Base-by-base conservation (phyloP, 345 rosid species). In the Chamaenerion angustifolium region DNA sequence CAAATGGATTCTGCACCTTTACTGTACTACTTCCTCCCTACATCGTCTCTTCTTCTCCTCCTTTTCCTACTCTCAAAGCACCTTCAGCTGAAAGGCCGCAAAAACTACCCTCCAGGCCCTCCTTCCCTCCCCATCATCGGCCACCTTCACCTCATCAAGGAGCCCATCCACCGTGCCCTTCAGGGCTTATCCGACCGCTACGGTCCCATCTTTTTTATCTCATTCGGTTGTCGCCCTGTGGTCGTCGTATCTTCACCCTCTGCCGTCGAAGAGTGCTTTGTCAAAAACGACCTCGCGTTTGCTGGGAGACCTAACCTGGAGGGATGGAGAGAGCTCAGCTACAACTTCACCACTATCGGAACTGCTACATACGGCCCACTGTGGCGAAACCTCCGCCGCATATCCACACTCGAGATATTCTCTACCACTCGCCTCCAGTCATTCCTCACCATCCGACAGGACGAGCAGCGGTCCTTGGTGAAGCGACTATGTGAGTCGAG, bases 341-440 rank as follows among this genome's bases (percentile, higher is more conserved):
- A 68, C 45, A 42, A 48, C 49, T 37, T 41, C 56, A 49, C 56
- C 11, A 17, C 14, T 42, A 4, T 70, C 1, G 48, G 48, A 6
- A 4, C 37, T 2, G 42, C 58, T 10, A 55, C 65, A 1, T 63
- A 59, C 54, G 68, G 75, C 6, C 48, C 43, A 6, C 54, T 19
- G 4, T 66, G 68, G 71, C 60, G 63, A 31, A 63, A 56, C 56
- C 60, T 66, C n/a, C 48, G 75, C 46, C 62, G 68, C 15, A 42
- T 70, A 44, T 40, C 70, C 31, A 42, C 56, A 13, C 15, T 55
- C 12, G 68, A 70, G 27, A 46, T 70, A 11, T 56, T 70, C 68
- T 70, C 68, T 3, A 14, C 49, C 0, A 54, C 45, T 7, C 56
- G 64, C 2, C 59, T 65, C 47, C 37, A 57, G 40, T 45, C 50